Evolutionary conservation across 805 yeast species (phyloP), one percentile per base, ranked within the genome.

Genomic region (Metschnikowia gelsemii): DNA sequence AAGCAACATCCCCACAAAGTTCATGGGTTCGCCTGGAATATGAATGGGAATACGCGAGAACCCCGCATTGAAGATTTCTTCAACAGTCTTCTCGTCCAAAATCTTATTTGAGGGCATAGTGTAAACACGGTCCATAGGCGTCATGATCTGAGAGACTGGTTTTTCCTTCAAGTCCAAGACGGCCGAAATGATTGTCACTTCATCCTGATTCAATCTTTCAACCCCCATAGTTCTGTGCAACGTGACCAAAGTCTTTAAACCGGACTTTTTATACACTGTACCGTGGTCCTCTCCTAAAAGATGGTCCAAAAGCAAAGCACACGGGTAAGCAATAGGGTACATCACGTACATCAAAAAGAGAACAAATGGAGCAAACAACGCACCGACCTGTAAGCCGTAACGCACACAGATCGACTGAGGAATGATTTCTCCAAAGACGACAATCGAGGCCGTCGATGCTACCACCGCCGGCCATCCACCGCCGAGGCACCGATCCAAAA

Each of bases 401-500:
- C 97, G 75, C 14, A 91, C 99, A 64, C 95, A 88, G 30, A 89
- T 72, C 16, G 93, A 82, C 65, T 91, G 99, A 2, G 99, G 99
- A 47, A 91, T 91, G 54, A 91, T 86, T 59, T 91, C 99, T 46
- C 99, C 99, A 64, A 91, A 91, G 9, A 91, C 76, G 37, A 91
- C 97, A 58, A 91, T 91, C 19, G 90, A 78, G 2, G 85, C 90
- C 0, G 99, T 90, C n/a, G 97, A 83, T 9, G 89, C 76, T 11
- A 89, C 87, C 26, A 91, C 96, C 0, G 99, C 99, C 11, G 93
- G 90, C 85, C 96, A 84, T 1, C 99, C 99, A 31, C 98, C 98
- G 35, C 98, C 98, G 11, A 93, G 75, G 54, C 91, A 84, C 41
- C 95, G 75, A 61, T 91, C 98, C 45, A 93, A 73, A 17, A 91